These are phyloP conservation scores for Diutina catenulata DNA, from an alignment of 1,139 yeast genomes.

Conservation along the genomic window DNA sequence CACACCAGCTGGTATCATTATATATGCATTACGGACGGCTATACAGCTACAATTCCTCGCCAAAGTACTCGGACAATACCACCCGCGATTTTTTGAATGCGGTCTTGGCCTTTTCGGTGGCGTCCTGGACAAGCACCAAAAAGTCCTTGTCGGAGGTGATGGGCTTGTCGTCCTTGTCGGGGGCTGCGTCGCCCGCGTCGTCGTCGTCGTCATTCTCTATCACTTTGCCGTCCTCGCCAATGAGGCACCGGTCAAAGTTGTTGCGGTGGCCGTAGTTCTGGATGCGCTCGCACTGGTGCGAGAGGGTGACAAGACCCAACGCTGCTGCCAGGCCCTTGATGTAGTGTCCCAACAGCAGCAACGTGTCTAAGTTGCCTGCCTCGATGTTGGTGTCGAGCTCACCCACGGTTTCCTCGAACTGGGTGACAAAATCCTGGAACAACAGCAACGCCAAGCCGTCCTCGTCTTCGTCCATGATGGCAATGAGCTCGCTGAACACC, in stretches of 20 bases:
- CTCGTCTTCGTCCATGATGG: slow-evolving; percentile 82
- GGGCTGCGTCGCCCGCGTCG: background rate
- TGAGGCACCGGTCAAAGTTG: slow-evolving; percentile 29
- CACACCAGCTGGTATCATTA: background rate
- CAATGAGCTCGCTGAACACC: slow-evolving; percentile 76
- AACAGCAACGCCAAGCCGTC: slow-evolving; percentile 74
- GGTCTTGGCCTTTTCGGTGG: slow-evolving; percentile 43
- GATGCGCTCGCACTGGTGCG: slow-evolving; percentile 82
- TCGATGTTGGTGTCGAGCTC: slow-evolving; percentile 53
- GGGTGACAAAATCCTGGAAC: slow-evolving; percentile 77
- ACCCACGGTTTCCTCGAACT: slow-evolving; percentile 68
- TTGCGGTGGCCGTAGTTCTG: slow-evolving; percentile 71
- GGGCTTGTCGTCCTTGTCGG: slow-evolving; percentile 11
- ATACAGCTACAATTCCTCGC: slow-evolving; percentile 23
- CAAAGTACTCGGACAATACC: slow-evolving; percentile 50
- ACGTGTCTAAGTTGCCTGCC: slow-evolving; percentile 37
- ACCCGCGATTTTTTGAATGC: slow-evolving; percentile 46
- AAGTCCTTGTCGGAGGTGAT: slow-evolving; percentile 18
- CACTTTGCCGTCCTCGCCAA: background rate
- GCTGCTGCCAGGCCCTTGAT: slow-evolving; percentile 95
- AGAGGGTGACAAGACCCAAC: slow-evolving; percentile 70
- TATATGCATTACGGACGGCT: background rate
- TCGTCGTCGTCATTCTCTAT: background rate
- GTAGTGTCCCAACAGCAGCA: slow-evolving; percentile 80
- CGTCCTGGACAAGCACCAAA: slow-evolving; percentile 40